These are phyloP conservation scores for Sesbania bispinosa DNA, from an alignment of 306 rosid species.

Conservation along the genomic window DNA sequence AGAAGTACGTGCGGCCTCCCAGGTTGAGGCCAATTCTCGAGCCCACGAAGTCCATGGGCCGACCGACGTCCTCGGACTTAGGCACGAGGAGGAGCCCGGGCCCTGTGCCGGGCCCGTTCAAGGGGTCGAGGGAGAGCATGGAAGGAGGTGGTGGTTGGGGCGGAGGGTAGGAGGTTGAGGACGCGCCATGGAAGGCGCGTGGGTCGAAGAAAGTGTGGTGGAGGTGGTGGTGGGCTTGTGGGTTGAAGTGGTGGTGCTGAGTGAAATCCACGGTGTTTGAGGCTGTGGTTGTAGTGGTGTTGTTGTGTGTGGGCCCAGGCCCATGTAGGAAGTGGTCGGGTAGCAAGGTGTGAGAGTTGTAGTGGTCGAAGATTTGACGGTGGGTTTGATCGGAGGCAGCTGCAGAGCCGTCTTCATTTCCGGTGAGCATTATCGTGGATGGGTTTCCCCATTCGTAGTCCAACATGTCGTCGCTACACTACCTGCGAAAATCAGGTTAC, in stretches of 20 bases:
- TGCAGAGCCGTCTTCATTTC: constrained; percentile 40
- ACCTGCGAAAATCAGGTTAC: background rate
- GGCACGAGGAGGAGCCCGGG: constrained; percentile 56
- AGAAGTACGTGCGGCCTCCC: constrained; percentile 88
- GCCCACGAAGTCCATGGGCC: constrained; percentile 57
- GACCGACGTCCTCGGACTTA: constrained; percentile 55
- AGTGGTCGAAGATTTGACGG: constrained; percentile 61
- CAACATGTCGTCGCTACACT: constrained; percentile 44
- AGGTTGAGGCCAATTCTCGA: constrained; percentile 85
- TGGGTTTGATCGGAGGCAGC: constrained; percentile 50
- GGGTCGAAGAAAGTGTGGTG: constrained; percentile 56
- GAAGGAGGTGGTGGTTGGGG: constrained; percentile 31
- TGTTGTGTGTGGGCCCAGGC: constrained; percentile 22
- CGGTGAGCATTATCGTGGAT: constrained; percentile 57
- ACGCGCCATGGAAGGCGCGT: constrained; percentile 52
- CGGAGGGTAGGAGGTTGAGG: constrained; percentile 37
- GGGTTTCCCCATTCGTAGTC: constrained; percentile 96
- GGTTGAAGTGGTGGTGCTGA: background rate
- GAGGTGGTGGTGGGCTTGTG: constrained; percentile 39
- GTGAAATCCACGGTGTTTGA: constrained; percentile 20
- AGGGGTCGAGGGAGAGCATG: constrained; percentile 51
- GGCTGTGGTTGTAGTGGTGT: too few relatives aligned
- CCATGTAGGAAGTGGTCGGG: constrained; percentile 34
- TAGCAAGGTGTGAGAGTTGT: constrained; percentile 43
- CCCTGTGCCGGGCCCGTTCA: constrained; percentile 34